Conservation (phyloP, 2,329 filamentous ascomycete species). For the Trichothecium roseum region DNA sequence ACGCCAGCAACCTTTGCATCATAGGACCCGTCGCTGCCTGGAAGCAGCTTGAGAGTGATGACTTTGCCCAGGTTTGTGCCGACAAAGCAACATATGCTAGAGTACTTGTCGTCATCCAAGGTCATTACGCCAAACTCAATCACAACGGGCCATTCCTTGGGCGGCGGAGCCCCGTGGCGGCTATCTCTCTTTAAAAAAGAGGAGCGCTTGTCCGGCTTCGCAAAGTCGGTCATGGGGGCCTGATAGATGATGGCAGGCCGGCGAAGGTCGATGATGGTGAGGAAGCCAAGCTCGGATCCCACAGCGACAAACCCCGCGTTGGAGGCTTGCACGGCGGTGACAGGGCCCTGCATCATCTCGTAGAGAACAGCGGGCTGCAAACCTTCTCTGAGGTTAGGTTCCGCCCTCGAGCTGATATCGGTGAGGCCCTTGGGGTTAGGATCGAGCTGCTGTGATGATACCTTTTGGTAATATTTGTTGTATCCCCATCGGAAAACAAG, state of each 20-base stretch:
- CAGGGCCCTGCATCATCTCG: constrained; percentile 71
- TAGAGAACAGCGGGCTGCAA: constrained; percentile 72
- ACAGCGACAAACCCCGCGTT: constrained; percentile 86
- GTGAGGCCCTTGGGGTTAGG: constrained; percentile 61
- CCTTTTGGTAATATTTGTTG: constrained; percentile 62
- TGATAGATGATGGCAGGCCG: constrained; percentile 78
- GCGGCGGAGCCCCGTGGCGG: constrained; percentile 20
- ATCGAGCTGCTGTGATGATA: constrained; percentile 38
- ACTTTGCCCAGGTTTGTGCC: constrained; percentile 79
- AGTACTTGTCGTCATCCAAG: constrained; percentile 87
- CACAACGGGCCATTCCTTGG: constrained; percentile 64
- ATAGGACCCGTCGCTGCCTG: constrained; percentile 58
- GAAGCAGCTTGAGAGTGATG: constrained; percentile 83
- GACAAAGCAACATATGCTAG: constrained; percentile 85
- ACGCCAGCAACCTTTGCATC: constrained; percentile 61
- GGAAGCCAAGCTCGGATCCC: constrained; percentile 71
- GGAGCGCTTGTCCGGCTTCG: constrained; percentile 64
- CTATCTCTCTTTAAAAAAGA: constrained; percentile 50
- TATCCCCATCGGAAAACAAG: constrained; percentile 80
- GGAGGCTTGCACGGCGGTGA: constrained; percentile 74
- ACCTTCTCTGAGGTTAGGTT: constrained; percentile 66
- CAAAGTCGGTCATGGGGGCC: constrained; percentile 60
- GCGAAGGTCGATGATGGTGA: constrained; percentile 78
- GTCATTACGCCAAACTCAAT: constrained; percentile 93
- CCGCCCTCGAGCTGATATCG: constrained; percentile 62